Conservation (phyloP, 208 protist genomes). For the Crithidia fasciculata region DNA sequence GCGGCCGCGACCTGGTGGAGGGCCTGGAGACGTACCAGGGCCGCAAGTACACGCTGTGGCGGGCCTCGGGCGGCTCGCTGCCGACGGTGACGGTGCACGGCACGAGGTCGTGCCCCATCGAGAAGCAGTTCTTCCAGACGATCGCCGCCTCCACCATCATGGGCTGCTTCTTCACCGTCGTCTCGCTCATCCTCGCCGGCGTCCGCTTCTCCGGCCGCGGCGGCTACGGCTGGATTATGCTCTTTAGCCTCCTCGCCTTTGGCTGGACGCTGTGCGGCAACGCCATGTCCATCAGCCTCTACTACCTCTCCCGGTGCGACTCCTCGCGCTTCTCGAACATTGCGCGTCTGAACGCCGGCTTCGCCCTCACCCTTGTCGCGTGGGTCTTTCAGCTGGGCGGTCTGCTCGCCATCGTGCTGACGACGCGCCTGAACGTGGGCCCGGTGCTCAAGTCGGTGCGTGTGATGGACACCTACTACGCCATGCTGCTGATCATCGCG, state of each 20-base stretch:
- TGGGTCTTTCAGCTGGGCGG: conserved; percentile 59
- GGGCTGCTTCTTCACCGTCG: conserved; percentile 40
- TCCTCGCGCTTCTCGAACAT: conserved; percentile 37
- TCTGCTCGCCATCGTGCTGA: conserved; percentile 40
- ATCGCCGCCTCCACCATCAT: conserved; percentile 57
- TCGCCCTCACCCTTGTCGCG: conserved; percentile 55
- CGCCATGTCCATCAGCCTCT: conserved; percentile 61
- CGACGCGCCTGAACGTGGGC: conserved; percentile 58
- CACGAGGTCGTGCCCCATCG: conserved; percentile 41
- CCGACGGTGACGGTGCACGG: conserved; percentile 17
- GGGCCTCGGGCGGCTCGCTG: conserved; percentile 34
- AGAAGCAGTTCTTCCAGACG: conserved; percentile 72
- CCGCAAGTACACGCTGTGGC: conserved; percentile 49
- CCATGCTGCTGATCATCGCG: conserved; percentile 39
- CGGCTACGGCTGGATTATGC: conserved; percentile 51
- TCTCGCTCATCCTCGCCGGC: conserved; percentile 40
- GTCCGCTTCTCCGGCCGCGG: conserved; percentile 36
- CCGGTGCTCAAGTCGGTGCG: conserved; percentile 49
- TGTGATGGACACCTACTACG: conserved; percentile 62
- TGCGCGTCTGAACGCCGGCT: conserved; percentile 55
- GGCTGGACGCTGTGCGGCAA: conserved; percentile 54
- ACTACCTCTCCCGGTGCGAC: conserved; percentile 46
- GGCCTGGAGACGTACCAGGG: conserved; percentile 48
- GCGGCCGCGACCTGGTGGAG: conserved; percentile 41
- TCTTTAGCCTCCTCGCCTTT: conserved; percentile 64